Conservation (phyloP, 2,329 filamentous ascomycete genomes). For the Knufia fluminis region DNA sequence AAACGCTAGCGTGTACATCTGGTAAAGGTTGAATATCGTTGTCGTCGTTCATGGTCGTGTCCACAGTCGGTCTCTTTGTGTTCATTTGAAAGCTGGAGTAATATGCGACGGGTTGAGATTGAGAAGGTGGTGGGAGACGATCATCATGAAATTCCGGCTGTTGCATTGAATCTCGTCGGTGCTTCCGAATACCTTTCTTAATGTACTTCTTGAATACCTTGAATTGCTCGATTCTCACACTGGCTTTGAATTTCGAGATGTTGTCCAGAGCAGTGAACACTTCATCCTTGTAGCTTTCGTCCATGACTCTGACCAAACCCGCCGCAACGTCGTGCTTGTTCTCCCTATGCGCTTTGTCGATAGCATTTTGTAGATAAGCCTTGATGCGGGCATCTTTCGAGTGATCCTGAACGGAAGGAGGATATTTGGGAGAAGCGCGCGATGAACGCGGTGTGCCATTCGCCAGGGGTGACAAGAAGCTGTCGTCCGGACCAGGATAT, state of each 20-base stretch:
- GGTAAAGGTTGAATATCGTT: not conserved
- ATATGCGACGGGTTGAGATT: conserved; percentile 4
- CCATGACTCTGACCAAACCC: conserved; percentile 18
- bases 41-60: not conserved
- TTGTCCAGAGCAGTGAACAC: conserved; percentile 21
- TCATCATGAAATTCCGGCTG: not conserved
- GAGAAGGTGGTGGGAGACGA: not conserved
- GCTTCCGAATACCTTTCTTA: conserved; percentile 20
- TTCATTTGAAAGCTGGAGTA: conserved; percentile 3
- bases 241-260: conserved; percentile 16
- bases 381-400: conserved; percentile 19
- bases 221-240: conserved; percentile 18
- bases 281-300: conserved; percentile 16
- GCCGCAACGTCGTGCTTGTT: conserved; percentile 17
- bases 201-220: conserved; percentile 23
- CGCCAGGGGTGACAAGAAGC: conserved; percentile 4
- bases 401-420: conserved; percentile 21
- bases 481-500: not conserved
- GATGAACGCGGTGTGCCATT: conserved; percentile 10
- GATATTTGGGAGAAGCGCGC: conserved; percentile 13
- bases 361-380: conserved; percentile 17
- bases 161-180: conserved; percentile 8
- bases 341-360: conserved; percentile 17
- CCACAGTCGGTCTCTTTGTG: not conserved
- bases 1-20: not conserved